Evolutionary conservation across 2,329 filamentous ascomycete genomes (phyloP), one percentile per base, ranked within the genome.

Genomic region (Colletotrichum aenigma): DNA sequence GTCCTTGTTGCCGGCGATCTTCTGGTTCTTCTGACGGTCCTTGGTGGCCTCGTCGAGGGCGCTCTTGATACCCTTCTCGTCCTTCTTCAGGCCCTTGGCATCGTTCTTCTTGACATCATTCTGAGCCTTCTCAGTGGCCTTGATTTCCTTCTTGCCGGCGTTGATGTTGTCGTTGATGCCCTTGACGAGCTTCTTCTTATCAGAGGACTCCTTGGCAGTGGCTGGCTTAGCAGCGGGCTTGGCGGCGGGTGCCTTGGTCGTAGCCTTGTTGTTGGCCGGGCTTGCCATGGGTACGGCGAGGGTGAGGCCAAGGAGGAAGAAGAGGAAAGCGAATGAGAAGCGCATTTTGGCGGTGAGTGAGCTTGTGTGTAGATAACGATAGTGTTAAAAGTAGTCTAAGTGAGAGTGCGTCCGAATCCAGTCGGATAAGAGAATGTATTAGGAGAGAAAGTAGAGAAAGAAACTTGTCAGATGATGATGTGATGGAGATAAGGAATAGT

Each of bases 151-250:
- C 10, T 71, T 32, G 15, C 72, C 72, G 18, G 68, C 67, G 10
- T 71, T 75, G 28, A 75, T 30, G 21, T 75, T 75, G 26, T 34
- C 68, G 3, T 75, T 66, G 55, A 75, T 75, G n/a, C 72, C 72
- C 28, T 75, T 66, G 4, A 61, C 52, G 38, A 75, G 72, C 36
- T 66, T 71, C 21, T 66, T 66, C 60, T 75, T 75, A n/a, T 60
- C 52, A 9, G 71, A 60, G n/a, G 67, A 71, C 5, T 52, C 43
- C 43, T 52, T 52, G 43, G 43, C 43, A 21, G 43, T 48, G 10
- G 65, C 32, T 24, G 61, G 32, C 15, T 65, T 65, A 24, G 13
- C 61, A 36, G 21, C 61, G 5, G 61, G 34, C n/a, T 52, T 52
- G 13, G 43, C n/a, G 10, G 43, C 43, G 2, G 43, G 43, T 7